These are phyloP conservation scores for Scenedesmus sp. DNA, from an alignment of 163 green algal genomes.

Conservation along the genomic window DNA sequence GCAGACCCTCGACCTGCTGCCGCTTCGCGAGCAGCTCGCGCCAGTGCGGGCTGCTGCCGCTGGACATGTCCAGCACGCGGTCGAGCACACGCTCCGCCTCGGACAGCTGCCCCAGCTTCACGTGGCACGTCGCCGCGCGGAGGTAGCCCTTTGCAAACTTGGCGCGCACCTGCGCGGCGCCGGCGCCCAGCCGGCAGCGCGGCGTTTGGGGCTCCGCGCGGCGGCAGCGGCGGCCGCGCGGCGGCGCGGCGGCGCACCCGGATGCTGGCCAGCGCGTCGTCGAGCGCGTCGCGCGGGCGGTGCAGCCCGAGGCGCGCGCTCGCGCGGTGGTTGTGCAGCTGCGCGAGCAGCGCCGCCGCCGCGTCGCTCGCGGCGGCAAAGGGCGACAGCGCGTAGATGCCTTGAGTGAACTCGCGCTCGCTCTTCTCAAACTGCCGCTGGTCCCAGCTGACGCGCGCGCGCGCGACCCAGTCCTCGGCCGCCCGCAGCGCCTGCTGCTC, in stretches of 20 bases:
- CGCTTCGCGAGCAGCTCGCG: slow-evolving; percentile 22
- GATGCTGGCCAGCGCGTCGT: slow-evolving; percentile 32
- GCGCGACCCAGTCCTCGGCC: slow-evolving; percentile 30
- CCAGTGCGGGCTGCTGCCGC: slow-evolving; percentile 18
- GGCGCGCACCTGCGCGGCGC: no score
- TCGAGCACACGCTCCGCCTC: slow-evolving; percentile 25
- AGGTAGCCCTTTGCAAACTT: slow-evolving; percentile 43
- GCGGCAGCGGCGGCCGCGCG: no score
- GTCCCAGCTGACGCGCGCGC: slow-evolving; percentile 26
- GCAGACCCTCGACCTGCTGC: slow-evolving; percentile 20
- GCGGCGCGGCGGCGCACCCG: no score
- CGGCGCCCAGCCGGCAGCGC: no score
- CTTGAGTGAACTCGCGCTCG: slow-evolving; percentile 42
- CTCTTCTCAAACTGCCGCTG: slow-evolving; percentile 4
- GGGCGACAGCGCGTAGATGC: slow-evolving; percentile 21
- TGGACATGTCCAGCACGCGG: slow-evolving; percentile 42
- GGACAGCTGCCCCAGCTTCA: slow-evolving; percentile 32
- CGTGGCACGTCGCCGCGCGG: slow-evolving; percentile 30
- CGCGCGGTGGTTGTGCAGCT: slow-evolving; percentile 46
- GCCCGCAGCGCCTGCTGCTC: no score
- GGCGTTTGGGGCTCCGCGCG: no score
- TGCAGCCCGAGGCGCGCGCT: slow-evolving; percentile 27
- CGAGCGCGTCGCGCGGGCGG: slow-evolving; percentile 23
- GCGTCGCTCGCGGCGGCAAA: not conserved
- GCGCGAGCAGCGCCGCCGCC: slow-evolving; percentile 6